Evolutionary conservation across 495 filamentous ascomycete species (phyloP), one percentile per base, ranked within the genome.

Genomic region (Tuber magnatum): DNA sequence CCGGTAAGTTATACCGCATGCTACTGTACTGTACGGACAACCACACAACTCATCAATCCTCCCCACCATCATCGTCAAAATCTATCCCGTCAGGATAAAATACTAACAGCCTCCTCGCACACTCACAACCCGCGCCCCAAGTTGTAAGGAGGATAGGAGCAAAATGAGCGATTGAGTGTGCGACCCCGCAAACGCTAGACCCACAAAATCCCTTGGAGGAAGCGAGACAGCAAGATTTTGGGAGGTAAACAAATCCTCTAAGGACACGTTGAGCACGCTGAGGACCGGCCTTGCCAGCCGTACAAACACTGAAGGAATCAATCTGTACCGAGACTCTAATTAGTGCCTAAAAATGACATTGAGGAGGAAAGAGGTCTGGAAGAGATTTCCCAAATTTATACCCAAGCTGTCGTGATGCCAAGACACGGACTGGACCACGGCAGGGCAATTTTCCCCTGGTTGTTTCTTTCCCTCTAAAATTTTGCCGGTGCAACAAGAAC

Each of bases 241-340:
- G 79, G 76, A 70, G 77, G 75, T 71, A 84, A 84, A 86, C 82
- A 81, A 84, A 92, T 89, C 81, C 81, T 99, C 89, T 99, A 88
- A 96, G 95, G 91, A 90, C 90, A 94, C 93, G 92, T 92, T 94
- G 94, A 99, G 95, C 95, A 93, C 95, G 95, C 93, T 84, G 88
- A 90, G 94, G 89, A 74, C 74, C 72, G 91, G 92, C 89, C 93
- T 97, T 65, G 28, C 71, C 38, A 43, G 73, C 42, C 73, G 92
- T 92, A 92, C 90, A 94, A 94, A 93, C 89, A 97, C 87, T 92
- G 93, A 95, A 84, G 83, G 89, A 71, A 75, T 93, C 90, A 77
- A 75, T 93, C 90, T 92, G 90, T 89, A 91, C 92, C 95, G 95
- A 96, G 95, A 99, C 95, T 99, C 95, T 99, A 99, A 94, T 93